Conservation (phyloP, 176 grass and related monocot species). For the Urochloa ruziziensis region DNA sequence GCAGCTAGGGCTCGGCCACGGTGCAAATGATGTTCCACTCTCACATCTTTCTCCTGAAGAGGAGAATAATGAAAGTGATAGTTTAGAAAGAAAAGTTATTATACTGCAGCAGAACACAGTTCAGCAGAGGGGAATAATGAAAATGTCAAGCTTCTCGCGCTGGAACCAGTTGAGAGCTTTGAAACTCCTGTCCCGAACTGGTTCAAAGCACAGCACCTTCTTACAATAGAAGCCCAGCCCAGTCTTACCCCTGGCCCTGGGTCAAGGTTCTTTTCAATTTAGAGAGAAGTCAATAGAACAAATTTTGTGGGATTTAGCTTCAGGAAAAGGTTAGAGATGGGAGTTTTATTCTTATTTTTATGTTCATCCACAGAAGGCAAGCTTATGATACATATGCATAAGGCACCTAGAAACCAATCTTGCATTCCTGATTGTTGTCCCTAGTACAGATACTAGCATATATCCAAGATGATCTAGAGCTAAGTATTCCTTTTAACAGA, state of each 20-base stretch:
- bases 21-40: constrained; percentile 88
- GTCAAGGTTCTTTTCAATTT: no score
- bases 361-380: background rate
- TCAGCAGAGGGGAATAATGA: background rate
- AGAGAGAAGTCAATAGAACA: background rate
- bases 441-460: constrained; percentile 25
- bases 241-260: no score
- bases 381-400: constrained; percentile 21
- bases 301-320: constrained; percentile 1
- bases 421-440: constrained; percentile 7
- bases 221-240: no score
- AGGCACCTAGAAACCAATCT: background rate
- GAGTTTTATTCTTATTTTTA: background rate
- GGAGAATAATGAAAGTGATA: background rate
- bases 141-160: background rate
- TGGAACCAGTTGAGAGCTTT: background rate
- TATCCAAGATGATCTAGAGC: background rate
- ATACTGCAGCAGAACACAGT: constrained; percentile 3
- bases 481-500: constrained; percentile 23
- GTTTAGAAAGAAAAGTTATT: constrained; percentile 6
- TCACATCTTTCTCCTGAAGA: constrained; percentile 82
- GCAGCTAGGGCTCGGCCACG: constrained; percentile 79
- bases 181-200: background rate
- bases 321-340: background rate
- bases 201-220: no score